Percentiles rank a stretch among this genome's conserved stretches.
Evolutionary conservation across 2,329 filamentous ascomycete genomes (phyloP).

Genomic region (Tolypocladium nubicola): DNA sequence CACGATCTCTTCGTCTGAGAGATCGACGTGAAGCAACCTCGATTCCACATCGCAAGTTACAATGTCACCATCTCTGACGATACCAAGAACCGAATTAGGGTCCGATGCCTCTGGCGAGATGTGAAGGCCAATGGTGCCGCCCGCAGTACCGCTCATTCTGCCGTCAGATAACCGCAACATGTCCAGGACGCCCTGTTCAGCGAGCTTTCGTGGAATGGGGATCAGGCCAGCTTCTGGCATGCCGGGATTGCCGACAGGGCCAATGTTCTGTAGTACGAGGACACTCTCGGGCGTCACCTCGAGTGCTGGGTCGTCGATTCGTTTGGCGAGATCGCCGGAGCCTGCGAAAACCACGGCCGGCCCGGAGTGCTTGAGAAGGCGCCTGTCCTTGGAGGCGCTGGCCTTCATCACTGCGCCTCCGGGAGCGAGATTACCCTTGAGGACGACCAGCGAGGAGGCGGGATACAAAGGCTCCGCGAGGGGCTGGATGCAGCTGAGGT

Average conservation of each 20-base stretch:
- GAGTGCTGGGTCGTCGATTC: slow-evolving; percentile 46
- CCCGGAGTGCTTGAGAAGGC: slow-evolving; percentile 33
- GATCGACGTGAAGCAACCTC: slow-evolving; percentile 45
- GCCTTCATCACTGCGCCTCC: slow-evolving; percentile 83
- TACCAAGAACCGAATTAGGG: slow-evolving; percentile 65
- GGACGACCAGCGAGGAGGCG: slow-evolving; percentile 70
- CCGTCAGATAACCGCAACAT: slow-evolving; percentile 82
- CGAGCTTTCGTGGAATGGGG: slow-evolving; percentile 64
- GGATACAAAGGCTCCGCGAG: slow-evolving; percentile 56
- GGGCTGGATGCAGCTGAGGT: slow-evolving; percentile 48
- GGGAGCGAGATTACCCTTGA: slow-evolving; percentile 75
- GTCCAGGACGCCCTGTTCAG: slow-evolving; percentile 63
- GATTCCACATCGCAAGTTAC: slow-evolving; percentile 69
- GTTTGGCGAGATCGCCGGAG: slow-evolving; percentile 62
- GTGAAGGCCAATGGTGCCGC: slow-evolving; percentile 85
- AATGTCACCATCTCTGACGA: slow-evolving; percentile 66
- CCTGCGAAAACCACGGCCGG: slow-evolving; percentile 57
- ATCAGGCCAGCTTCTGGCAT: slow-evolving; percentile 76
- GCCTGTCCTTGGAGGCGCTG: slow-evolving; percentile 70
- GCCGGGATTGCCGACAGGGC: slow-evolving; percentile 79
- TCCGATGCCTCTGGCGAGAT: slow-evolving; percentile 74
- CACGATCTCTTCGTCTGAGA: slow-evolving; percentile 59
- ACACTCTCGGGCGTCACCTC: slow-evolving; percentile 53
- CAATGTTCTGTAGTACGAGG: slow-evolving; percentile 78
- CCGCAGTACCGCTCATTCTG: slow-evolving; percentile 74